Evolutionary conservation across 345 rosid species (phyloP), one percentile per base, ranked within the genome.

Genomic region (Crucihimalaya himalaica): DNA sequence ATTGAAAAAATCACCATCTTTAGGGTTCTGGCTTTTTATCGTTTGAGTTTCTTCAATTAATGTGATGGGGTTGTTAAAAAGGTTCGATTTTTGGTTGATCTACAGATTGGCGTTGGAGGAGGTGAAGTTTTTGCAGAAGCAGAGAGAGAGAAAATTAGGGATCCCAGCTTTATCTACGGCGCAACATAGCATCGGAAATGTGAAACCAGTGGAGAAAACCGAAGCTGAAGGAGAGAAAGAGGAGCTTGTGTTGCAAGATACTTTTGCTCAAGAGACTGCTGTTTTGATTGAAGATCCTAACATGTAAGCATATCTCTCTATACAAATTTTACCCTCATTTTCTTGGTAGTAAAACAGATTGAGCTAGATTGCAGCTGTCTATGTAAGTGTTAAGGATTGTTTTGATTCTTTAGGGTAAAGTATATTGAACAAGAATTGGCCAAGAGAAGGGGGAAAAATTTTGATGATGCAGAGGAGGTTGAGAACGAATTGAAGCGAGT

Each of bases 221-320:
- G 99, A 90, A 19, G 89, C 81, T 4, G 99, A 90, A 52, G 99
- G 93, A 21, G 99, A 95, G 54, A 94, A 94, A 81, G 99, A 95
- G 35, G 99, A 95, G 63, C 86, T 92, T 66, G 99, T 95, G 51
- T 90, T 95, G 50, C 99, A 95, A 52, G 99, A 95, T 66, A 95
- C 99, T 23, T 92, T 92, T 60, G 97, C 99, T 75, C 99, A 89
- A 74, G 97, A 95, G 86, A 95, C 97, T 51, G 98, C 97, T 31
- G 93, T 95, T 74, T 81, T 88, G 83, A 86, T 88, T 54, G 98
- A 93, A 86, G 98, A 91, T 72, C 98, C 98, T 16, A 91, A 93
- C 76, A 93, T 93, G 97, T 91, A 81, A 69, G 51, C 10, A 9
- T 8, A 14, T 16, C 56, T 47, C 59, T 57, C 1, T n/a, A 2